phyloP scores from a whole-genome alignment of 768 basidiomycete genomes.

The Lentinus tigrinus region DNA sequence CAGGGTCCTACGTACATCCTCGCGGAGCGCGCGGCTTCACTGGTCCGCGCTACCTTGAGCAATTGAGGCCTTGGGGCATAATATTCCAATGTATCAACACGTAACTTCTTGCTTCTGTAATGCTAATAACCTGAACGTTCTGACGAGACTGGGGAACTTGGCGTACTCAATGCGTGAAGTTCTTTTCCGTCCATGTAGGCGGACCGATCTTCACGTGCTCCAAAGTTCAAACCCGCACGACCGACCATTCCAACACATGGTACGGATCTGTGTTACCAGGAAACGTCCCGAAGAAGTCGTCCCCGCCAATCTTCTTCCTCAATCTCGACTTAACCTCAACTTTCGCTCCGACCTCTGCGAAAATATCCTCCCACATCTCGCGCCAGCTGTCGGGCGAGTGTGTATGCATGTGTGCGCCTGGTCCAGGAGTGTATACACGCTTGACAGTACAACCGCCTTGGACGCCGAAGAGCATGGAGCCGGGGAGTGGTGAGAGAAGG shows the following conservation, averaged over 20 bases:
- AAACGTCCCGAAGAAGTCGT: neutral
- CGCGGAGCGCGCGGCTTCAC: constrained; percentile 15
- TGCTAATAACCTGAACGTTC: too few relatives aligned
- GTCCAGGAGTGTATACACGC: constrained; percentile 18
- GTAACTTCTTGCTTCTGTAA: too few relatives aligned
- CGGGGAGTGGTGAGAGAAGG: constrained; percentile 41
- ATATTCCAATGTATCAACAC: too few relatives aligned
- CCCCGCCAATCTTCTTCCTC: neutral
- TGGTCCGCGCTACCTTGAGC: constrained; percentile 3
- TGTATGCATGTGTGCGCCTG: constrained; percentile 27
- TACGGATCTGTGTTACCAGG: neutral
- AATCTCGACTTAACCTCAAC: constrained; percentile 17
- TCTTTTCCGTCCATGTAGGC: too few relatives aligned
- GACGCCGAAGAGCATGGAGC: constrained; percentile 46
- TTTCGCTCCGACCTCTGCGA: constrained; percentile 32
- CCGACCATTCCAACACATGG: constrained; percentile 2
- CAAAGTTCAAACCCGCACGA: neutral
- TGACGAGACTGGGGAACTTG: too few relatives aligned
- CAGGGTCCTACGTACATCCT: constrained; percentile 10
- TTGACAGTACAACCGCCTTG: constrained; percentile 35
- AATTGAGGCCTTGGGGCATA: neutral
- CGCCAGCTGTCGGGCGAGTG: constrained; percentile 38
- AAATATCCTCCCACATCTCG: constrained; percentile 38
- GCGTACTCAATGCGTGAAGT: too few relatives aligned
- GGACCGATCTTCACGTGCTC: too few relatives aligned